Percentiles rank a stretch among this genome's conserved stretches.
Evolutionary conservation across 2,329 filamentous ascomycete species (phyloP).

Genomic region (Arthrobotrys sinensis): DNA sequence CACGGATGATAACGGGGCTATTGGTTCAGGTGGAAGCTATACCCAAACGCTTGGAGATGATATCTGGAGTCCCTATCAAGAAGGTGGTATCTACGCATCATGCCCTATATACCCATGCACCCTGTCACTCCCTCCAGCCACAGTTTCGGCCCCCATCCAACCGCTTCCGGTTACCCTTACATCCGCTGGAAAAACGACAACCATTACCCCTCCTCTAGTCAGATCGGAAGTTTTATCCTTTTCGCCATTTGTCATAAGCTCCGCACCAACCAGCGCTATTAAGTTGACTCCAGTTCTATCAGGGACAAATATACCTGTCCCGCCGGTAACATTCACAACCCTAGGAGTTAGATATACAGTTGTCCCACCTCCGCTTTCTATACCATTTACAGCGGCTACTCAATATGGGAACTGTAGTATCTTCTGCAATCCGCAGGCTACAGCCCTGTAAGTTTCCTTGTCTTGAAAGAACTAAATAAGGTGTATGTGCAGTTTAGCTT

Average conservation of each 20-base stretch:
- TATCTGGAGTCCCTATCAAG: neutral
- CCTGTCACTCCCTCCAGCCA: neutral
- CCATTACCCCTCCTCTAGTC: conserved; percentile 1
- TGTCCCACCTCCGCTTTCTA: conserved; percentile 7
- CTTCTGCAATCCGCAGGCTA: conserved; percentile 4
- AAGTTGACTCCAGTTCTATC: neutral
- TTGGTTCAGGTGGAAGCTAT: neutral
- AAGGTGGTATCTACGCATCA: neutral
- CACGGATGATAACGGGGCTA: neutral
- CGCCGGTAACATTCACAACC: neutral
- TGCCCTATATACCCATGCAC: conserved; percentile 18
- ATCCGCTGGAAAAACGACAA: neutral
- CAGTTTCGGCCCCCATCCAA: conserved; percentile 11
- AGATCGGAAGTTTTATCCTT: conserved; percentile 4
- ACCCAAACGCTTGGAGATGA: neutral
- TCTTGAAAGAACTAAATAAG: neutral
- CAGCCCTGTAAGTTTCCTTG: neutral
- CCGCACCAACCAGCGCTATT: neutral
- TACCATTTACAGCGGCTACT: neutral
- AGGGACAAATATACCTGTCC: conserved; percentile 3
- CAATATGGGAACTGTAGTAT: conserved; percentile 16
- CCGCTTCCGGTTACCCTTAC: neutral
- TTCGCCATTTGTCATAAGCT: neutral
- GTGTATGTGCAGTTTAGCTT: neutral
- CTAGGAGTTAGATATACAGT: neutral